Conservation (phyloP, 2,329 filamentous ascomycete species). For the Talaromyces piceae region DNA sequence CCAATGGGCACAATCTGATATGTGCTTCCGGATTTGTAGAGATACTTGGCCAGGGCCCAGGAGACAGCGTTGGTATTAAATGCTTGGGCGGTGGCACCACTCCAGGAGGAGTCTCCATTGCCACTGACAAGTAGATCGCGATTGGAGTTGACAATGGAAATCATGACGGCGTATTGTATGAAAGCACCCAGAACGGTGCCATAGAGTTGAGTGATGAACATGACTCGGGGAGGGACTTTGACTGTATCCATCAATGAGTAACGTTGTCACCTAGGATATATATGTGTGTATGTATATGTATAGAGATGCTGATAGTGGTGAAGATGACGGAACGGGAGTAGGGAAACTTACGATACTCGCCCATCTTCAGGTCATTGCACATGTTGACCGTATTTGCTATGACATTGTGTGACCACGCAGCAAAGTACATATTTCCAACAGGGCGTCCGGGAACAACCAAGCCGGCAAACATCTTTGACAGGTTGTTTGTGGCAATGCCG, state of each 20-base stretch:
- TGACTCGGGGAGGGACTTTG: slow-evolving; percentile 12
- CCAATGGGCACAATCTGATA: slow-evolving; percentile 11
- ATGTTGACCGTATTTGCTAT: slow-evolving; percentile 46
- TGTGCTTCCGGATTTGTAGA: slow-evolving; percentile 7
- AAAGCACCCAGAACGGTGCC: slow-evolving; percentile 10
- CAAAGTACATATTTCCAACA: slow-evolving; percentile 53
- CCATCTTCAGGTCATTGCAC: slow-evolving; percentile 50
- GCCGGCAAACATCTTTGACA: slow-evolving; percentile 52
- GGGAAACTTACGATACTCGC: slow-evolving; percentile 49
- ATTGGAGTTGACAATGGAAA: slow-evolving; percentile 7
- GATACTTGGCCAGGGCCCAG: slow-evolving; percentile 12
- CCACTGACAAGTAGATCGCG: slow-evolving; percentile 4
- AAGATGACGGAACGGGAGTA: too few relatives aligned
- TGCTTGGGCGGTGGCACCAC: slow-evolving; percentile 7
- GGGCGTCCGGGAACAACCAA: slow-evolving; percentile 45
- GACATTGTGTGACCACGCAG: slow-evolving; percentile 52
- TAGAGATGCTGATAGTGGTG: too few relatives aligned
- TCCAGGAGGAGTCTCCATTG: slow-evolving; percentile 12
- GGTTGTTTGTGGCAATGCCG: slow-evolving; percentile 52
- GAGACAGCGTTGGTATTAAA: slow-evolving; percentile 12
- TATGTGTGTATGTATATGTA: too few relatives aligned
- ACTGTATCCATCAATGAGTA: slow-evolving; percentile 3
- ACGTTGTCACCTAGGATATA: neutral
- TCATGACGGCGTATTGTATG: slow-evolving; percentile 12
- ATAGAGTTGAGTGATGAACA: slow-evolving; percentile 12